Evolutionary conservation across 2,329 filamentous ascomycete genomes (phyloP).

Genomic region (Aspergillus felis): DNA sequence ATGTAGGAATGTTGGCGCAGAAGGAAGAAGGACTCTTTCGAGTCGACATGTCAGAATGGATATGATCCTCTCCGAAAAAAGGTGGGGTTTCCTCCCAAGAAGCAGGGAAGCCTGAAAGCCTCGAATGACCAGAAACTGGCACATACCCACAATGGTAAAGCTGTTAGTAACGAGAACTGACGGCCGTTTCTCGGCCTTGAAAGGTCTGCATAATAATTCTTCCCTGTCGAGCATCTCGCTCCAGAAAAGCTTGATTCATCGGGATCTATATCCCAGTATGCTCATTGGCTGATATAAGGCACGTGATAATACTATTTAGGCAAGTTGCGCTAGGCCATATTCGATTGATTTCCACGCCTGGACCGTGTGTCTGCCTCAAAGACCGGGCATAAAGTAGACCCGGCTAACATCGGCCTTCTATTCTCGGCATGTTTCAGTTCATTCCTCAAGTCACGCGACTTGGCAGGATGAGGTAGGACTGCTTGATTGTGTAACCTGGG

Average conservation of each 20-base stretch:
- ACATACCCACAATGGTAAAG: not conserved
- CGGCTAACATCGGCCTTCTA: not conserved
- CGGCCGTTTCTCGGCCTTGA: not conserved
- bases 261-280: not conserved
- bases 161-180: too few species aligned
- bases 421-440: too few species aligned
- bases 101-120: not conserved
- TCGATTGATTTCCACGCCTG: not conserved
- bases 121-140: not conserved
- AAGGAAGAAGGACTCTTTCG: not conserved
- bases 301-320: not conserved
- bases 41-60: not conserved
- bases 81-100: not conserved
- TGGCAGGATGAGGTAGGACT: not conserved
- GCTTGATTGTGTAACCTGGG: not conserved
- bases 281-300: not conserved
- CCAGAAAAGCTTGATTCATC: not conserved
- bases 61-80: not conserved
- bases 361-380: too few species aligned
- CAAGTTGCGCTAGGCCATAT: not conserved
- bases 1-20: not conserved
- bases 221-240: not conserved
- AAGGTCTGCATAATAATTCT: not conserved
- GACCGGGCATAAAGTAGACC: too few species aligned
- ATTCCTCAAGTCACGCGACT: too few species aligned